These are phyloP conservation scores for Aspergillus ibericus DNA, from an alignment of 2,329 filamentous ascomycete species.

Conservation along the genomic window DNA sequence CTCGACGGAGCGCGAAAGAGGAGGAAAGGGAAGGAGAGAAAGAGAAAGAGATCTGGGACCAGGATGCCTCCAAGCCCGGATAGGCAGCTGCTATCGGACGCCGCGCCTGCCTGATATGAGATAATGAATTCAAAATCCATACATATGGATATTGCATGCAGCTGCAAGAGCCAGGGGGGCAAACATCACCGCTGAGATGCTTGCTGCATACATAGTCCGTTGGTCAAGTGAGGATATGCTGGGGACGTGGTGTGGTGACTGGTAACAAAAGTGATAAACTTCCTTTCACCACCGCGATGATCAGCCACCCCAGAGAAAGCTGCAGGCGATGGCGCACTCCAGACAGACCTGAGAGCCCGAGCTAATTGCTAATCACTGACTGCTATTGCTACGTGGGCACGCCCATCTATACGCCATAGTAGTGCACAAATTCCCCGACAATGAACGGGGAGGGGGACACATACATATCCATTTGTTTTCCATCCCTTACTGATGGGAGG, in stretches of 20 bases:
- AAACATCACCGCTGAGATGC: slow-evolving; percentile 8
- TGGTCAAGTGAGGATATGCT: slow-evolving; percentile 17
- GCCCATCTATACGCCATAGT: neutral
- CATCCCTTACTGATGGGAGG: neutral
- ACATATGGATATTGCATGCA: slow-evolving; percentile 17
- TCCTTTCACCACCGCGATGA: slow-evolving; percentile 1
- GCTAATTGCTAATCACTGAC: no score
- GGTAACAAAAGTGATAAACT: slow-evolving; percentile 6
- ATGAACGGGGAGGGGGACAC: neutral
- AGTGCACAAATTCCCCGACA: neutral
- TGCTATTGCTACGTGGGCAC: no score
- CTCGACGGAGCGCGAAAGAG: no score
- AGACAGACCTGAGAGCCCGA: neutral
- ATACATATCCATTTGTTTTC: neutral
- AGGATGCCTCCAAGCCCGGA: neutral
- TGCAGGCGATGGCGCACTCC: neutral
- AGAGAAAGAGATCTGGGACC: no score
- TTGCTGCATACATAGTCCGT: slow-evolving; percentile 10
- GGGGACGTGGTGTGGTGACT: slow-evolving; percentile 1
- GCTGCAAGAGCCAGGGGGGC: slow-evolving; percentile 12
- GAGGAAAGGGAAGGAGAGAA: no score
- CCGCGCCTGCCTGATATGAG: neutral
- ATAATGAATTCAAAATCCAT: neutral
- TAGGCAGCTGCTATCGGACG: neutral
- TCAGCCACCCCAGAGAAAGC: neutral